Percentiles rank a stretch among this genome's conserved stretches.
Conservation (phyloP, 305 asterid genomes). For the Fraxinus sp. region DNA sequence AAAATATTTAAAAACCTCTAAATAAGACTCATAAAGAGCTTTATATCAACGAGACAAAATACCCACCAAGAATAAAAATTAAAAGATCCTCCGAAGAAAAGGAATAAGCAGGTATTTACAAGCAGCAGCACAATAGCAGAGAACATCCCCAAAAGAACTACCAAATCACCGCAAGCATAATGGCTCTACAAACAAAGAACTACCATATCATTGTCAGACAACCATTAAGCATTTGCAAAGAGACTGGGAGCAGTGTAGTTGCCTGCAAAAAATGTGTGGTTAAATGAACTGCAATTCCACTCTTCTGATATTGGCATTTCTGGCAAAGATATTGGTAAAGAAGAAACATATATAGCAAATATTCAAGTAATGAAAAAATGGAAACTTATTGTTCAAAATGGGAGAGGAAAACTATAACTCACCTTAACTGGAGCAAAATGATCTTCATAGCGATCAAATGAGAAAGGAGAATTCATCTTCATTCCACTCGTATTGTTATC, state of each 20-base stretch:
- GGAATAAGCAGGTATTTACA: not conserved
- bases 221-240: not conserved
- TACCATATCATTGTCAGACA: not conserved
- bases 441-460: constrained; percentile 54
- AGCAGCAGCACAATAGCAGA: not conserved
- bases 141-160: not conserved
- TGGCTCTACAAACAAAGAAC: not conserved
- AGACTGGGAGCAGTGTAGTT: not conserved
- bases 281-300: not conserved
- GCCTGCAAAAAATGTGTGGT: not conserved
- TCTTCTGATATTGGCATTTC: not conserved
- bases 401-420: constrained; percentile 15
- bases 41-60: not conserved
- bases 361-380: not conserved
- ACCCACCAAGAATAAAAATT: not conserved
- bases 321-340: not conserved
- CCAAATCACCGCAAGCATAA: not conserved
- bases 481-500: constrained; percentile 26
- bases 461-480: constrained; percentile 31
- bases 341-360: not conserved
- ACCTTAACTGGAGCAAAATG: constrained; percentile 60
- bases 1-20: constrained; percentile 24
- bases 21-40: not conserved
- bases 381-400: not conserved
- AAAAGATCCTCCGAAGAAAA: not conserved